phyloP scores from a whole-genome alignment of 2,329 filamentous ascomycete genomes.

The Zelopaecilomyces penicillatus region DNA sequence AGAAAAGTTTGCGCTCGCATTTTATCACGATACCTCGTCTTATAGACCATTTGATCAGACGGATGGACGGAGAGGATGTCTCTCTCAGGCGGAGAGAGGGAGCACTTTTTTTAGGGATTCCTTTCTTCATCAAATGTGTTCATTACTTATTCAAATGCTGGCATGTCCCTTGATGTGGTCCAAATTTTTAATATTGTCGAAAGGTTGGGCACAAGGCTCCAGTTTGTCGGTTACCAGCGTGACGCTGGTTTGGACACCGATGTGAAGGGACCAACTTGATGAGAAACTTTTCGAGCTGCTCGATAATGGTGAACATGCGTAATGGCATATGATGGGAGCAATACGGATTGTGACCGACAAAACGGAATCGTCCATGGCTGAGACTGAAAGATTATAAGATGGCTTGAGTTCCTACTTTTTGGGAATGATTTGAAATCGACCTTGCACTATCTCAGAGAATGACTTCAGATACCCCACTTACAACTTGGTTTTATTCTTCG shows the following conservation, averaged over 20 bases:
- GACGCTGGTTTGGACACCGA: background rate
- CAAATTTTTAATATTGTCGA: conserved; percentile 21
- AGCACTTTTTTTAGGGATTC: conserved; percentile 15
- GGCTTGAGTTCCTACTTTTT: no score
- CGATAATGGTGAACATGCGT: no score
- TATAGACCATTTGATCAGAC: conserved; percentile 34
- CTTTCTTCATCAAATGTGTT: conserved; percentile 19
- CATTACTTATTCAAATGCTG: conserved; percentile 17
- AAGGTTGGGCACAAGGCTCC: conserved; percentile 5
- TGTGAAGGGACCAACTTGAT: no score
- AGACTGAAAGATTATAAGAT: no score
- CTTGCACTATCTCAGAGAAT: no score
- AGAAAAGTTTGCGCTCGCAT: conserved; percentile 38
- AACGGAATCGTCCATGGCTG: no score
- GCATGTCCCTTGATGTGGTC: conserved; percentile 18
- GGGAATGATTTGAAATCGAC: no score
- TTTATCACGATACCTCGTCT: conserved; percentile 42
- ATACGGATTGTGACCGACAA: no score
- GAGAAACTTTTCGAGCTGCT: no score
- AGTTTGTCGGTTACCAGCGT: background rate
- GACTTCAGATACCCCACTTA: no score
- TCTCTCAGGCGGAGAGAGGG: conserved; percentile 24
- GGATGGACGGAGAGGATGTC: conserved; percentile 19
- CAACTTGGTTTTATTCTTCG: no score
- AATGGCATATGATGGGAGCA: no score